Percentiles rank a stretch among this genome's conserved stretches.
phyloP scores from a whole-genome alignment of 202 grass and related monocot species.

The Setaria viridis region DNA sequence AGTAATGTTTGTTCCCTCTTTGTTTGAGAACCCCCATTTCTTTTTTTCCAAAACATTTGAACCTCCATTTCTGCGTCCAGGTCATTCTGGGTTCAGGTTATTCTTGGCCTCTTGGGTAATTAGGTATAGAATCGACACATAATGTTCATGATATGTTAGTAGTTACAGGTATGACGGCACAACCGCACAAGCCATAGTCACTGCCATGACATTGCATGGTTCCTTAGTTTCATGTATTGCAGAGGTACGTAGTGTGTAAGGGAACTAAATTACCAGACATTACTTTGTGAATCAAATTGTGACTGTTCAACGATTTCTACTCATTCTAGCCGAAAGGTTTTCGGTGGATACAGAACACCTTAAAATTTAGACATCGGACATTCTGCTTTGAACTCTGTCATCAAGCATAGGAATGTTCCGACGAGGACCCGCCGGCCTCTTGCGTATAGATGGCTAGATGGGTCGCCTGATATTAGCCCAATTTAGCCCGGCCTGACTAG shows the following conservation, averaged over 20 bases:
- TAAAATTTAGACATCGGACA: background rate
- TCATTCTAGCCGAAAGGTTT: background rate
- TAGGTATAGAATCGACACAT: constrained; percentile 7
- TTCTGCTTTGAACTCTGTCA: background rate
- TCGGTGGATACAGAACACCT: background rate
- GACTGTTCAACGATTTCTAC: background rate
- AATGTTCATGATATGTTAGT: constrained; percentile 17
- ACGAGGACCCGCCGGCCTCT: background rate
- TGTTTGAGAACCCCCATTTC: background rate
- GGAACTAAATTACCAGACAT: constrained; percentile 9
- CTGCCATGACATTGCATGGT: background rate
- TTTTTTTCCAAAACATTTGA: too few species aligned
- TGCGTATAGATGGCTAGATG: too few species aligned
- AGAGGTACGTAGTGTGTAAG: background rate
- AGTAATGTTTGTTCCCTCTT: background rate
- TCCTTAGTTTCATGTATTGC: background rate
- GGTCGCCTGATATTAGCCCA: too few species aligned
- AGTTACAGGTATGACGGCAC: background rate
- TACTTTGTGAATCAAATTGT: background rate
- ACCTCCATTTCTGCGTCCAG: background rate
- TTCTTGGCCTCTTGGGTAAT: background rate
- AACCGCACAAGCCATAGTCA: background rate
- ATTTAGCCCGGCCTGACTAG: too few species aligned
- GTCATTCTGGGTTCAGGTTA: background rate
- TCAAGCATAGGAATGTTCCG: background rate